Conservation (phyloP, 495 filamentous ascomycete species). For the Achaetomiella virescens region DNA sequence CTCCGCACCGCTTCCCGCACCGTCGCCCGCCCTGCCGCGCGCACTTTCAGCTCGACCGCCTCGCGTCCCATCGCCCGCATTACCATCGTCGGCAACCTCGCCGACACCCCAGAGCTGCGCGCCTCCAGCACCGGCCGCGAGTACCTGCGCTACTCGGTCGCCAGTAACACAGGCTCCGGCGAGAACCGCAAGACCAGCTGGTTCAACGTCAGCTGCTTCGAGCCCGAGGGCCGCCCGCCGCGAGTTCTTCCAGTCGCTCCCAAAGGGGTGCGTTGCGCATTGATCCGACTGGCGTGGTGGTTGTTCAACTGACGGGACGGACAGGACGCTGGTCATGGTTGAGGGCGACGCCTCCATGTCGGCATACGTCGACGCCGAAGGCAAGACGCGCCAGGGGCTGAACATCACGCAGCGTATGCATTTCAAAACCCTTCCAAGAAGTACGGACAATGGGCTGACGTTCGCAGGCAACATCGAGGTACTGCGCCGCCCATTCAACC, state of each 20-base stretch:
- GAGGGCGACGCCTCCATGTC: constrained; percentile 66
- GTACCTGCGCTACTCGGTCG: constrained; percentile 62
- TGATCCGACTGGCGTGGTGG: neutral
- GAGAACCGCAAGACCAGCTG: constrained; percentile 68
- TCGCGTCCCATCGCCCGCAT: constrained; percentile 56
- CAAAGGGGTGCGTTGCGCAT: constrained; percentile 63
- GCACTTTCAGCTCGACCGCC: constrained; percentile 50
- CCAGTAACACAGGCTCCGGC: constrained; percentile 46
- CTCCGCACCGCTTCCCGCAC: constrained; percentile 36
- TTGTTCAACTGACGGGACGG: neutral
- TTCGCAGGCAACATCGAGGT: constrained; percentile 54
- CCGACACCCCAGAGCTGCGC: constrained; percentile 58
- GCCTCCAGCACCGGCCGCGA: constrained; percentile 61
- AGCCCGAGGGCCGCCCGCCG: constrained; percentile 52
- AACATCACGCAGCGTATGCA: constrained; percentile 69
- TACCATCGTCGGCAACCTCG: constrained; percentile 72
- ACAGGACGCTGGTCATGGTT: constrained; percentile 61
- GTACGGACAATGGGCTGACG: constrained; percentile 1
- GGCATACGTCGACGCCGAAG: constrained; percentile 56
- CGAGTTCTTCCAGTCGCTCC: constrained; percentile 58
- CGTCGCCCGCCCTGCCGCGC: constrained; percentile 35
- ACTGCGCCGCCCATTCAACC: constrained; percentile 10
- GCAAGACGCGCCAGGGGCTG: constrained; percentile 48
- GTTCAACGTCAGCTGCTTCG: constrained; percentile 66
- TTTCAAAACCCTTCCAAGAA: neutral